phyloP scores from a whole-genome alignment of 2,329 filamentous ascomycete genomes.

The Epichloe hybrida region DNA sequence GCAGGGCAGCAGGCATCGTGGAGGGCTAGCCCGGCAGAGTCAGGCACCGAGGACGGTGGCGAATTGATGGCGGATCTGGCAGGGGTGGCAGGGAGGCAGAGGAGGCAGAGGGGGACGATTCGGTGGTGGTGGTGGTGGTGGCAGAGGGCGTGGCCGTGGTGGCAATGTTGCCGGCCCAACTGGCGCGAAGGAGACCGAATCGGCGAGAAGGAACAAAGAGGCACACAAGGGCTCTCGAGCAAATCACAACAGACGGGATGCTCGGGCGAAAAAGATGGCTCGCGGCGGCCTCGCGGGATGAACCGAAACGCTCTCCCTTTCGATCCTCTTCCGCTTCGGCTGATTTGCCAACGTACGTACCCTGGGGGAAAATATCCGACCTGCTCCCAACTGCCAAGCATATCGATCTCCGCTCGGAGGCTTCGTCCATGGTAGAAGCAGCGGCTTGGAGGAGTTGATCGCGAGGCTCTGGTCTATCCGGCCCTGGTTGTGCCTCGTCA shows the following conservation, averaged over 20 bases:
- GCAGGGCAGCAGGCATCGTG: constrained; percentile 56
- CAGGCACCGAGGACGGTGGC: constrained; percentile 44
- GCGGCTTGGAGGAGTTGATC: not conserved
- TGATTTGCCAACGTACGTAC: not conserved
- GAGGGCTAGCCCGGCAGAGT: constrained; percentile 36
- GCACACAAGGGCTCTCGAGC: constrained; percentile 68
- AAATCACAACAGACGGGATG: constrained; percentile 75
- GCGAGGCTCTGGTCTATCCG: not conserved
- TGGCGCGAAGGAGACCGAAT: constrained; percentile 58
- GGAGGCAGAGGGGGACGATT: constrained; percentile 16
- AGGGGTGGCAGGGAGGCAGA: constrained; percentile 25
- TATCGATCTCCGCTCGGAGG: constrained; percentile 5
- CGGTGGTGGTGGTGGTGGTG: constrained; percentile 5
- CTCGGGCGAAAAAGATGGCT: constrained; percentile 51
- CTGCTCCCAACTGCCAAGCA: constrained; percentile 4
- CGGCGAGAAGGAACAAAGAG: constrained; percentile 63
- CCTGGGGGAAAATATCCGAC: constrained; percentile 1
- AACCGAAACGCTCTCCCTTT: constrained; percentile 5
- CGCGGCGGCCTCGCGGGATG: constrained; percentile 29
- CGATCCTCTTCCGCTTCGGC: constrained; percentile 11
- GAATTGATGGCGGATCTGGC: constrained; percentile 31
- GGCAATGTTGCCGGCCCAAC: constrained; percentile 51
- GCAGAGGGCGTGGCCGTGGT: constrained; percentile 28
- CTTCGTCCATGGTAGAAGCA: not conserved
- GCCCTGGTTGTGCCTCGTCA: constrained; percentile 10